Evolutionary conservation across 306 rosid genomes (phyloP).

Genomic region (Cotoneaster glaucophyllus): DNA sequence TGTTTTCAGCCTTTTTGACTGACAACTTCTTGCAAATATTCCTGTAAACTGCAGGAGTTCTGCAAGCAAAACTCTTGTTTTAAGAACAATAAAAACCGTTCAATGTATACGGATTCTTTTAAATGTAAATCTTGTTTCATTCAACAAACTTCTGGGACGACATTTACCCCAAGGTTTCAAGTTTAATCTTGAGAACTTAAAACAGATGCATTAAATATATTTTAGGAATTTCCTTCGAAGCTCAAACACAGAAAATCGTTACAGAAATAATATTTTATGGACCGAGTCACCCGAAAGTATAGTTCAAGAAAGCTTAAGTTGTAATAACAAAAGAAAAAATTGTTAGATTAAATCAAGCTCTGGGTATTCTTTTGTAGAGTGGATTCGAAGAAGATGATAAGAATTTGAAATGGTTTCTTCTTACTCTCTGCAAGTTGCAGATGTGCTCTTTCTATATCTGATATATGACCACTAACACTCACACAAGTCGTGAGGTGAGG

Average conservation of each 20-base stretch:
- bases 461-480: no score
- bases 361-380: no score
- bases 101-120: neutral
- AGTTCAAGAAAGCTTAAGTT: neutral
- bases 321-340: neutral
- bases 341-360: no score
- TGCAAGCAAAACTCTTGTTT: neutral
- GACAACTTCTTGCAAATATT: neutral
- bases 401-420: no score
- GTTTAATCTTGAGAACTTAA: neutral
- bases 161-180: neutral
- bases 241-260: neutral
- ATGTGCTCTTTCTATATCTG: no score
- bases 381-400: no score
- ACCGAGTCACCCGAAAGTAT: neutral
- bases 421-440: no score
- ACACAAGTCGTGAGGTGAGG: no score
- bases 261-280: neutral
- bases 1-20: neutral
- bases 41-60: neutral
- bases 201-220: neutral
- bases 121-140: neutral
- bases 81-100: neutral
- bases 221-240: neutral
- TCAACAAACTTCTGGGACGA: neutral